Conservation (phyloP, 106 monocot species). For the Dendrobium nobile region DNA sequence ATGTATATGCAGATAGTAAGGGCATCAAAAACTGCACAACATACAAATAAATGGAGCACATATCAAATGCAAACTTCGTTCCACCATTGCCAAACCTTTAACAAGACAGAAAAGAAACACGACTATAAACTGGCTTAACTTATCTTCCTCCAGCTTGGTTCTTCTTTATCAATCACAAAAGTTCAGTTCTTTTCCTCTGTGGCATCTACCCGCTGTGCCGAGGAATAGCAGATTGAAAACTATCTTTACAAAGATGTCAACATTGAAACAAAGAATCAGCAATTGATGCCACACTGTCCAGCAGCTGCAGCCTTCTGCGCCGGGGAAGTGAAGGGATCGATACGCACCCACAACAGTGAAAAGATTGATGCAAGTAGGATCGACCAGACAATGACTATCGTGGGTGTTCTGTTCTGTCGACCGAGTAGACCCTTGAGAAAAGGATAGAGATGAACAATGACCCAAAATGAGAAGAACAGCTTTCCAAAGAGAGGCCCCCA, state of each 20-base stretch:
- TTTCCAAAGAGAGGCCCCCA: slow-evolving; percentile 77
- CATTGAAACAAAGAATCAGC: slow-evolving; percentile 17
- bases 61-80: slow-evolving; percentile 1
- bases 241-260: background rate
- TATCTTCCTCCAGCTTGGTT: background rate
- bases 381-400: slow-evolving; percentile 81
- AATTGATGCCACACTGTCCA: slow-evolving; percentile 74
- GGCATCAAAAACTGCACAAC: background rate
- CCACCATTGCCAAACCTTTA: background rate
- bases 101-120: background rate
- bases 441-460: slow-evolving; percentile 78
- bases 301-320: slow-evolving; percentile 44
- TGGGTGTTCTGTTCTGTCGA: slow-evolving; percentile 69
- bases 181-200: background rate
- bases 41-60: background rate
- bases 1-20: background rate
- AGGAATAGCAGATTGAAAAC: background rate
- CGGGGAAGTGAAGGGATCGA: slow-evolving; percentile 64
- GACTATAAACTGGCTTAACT: background rate
- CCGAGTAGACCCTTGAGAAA: slow-evolving; percentile 71
- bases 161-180: background rate
- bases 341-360: slow-evolving; percentile 50
- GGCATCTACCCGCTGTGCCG: background rate
- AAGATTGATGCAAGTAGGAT: slow-evolving; percentile 71
- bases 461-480: slow-evolving; percentile 72